Percentiles rank a stretch among this genome's conserved stretches.
phyloP scores from a whole-genome alignment of 2,329 filamentous ascomycete species.

The Paraphaeosphaeria minitans region DNA sequence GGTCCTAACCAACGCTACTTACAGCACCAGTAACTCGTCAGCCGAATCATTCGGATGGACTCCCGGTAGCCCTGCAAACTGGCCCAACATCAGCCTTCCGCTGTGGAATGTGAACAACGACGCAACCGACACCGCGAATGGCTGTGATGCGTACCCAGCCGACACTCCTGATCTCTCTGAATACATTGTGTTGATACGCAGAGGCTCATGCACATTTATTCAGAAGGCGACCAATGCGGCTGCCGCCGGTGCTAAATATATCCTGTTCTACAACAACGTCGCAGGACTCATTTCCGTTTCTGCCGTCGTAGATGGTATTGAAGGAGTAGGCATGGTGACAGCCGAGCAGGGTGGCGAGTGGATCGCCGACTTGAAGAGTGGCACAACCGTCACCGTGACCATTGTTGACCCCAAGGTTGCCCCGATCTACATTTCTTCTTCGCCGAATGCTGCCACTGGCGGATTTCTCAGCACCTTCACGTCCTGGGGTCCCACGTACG shows the following conservation, averaged over 20 bases:
- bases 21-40: constrained; percentile 30
- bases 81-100: constrained; percentile 20
- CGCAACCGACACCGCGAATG: constrained; percentile 55
- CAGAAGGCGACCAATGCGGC: constrained; percentile 60
- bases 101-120: constrained; percentile 53
- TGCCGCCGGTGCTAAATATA: constrained; percentile 61
- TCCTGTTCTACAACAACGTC: constrained; percentile 65
- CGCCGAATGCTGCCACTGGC: constrained; percentile 41
- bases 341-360: constrained; percentile 20
- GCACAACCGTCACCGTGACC: constrained; percentile 21
- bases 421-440: not conserved
- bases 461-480: constrained; percentile 61
- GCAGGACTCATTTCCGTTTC: constrained; percentile 9
- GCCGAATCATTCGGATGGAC: constrained; percentile 36
- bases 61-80: constrained; percentile 36
- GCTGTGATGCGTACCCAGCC: constrained; percentile 58
- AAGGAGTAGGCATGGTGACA: constrained; percentile 28
- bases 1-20: constrained; percentile 44
- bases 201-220: constrained; percentile 62
- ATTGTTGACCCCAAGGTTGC: constrained; percentile 26
- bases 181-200: constrained; percentile 64
- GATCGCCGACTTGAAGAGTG: constrained; percentile 1
- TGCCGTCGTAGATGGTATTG: constrained; percentile 2
- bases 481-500: constrained; percentile 65
- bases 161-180: constrained; percentile 62